A percentile compares a stretch with the other conserved stretches of the same genome.
These are phyloP conservation scores for Endocladia muricata DNA, from an alignment of 31 red algal species.

Conservation along the genomic window DNA sequence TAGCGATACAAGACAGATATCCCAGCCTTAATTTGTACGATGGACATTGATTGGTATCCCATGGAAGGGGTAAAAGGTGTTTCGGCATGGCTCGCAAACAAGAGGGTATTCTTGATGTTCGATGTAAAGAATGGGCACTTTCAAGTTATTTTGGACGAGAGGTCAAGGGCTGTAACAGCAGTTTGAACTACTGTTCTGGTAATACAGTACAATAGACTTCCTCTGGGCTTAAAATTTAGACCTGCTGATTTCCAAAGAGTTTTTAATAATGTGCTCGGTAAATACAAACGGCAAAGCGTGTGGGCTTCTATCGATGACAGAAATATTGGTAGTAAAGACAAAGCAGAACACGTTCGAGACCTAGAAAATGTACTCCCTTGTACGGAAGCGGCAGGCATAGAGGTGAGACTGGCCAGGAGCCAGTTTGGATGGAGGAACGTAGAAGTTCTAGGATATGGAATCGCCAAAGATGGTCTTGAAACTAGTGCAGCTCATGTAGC, in stretches of 20 bases:
- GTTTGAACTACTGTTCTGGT: slow-evolving; percentile 25
- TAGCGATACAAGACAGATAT: slow-evolving; percentile 26
- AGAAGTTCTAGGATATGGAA: slow-evolving; percentile 11
- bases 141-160: slow-evolving; percentile 10
- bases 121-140: slow-evolving; percentile 45
- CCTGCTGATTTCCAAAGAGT: slow-evolving; percentile 29
- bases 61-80: slow-evolving; percentile 21
- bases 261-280: slow-evolving; percentile 16
- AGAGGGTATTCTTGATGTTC: slow-evolving; percentile 16
- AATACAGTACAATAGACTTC: slow-evolving; percentile 28
- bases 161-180: slow-evolving; percentile 8
- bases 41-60: slow-evolving; percentile 24
- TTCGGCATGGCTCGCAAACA: slow-evolving; percentile 25
- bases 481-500: slow-evolving; percentile 3
- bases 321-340: slow-evolving; percentile 6
- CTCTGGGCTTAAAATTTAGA: slow-evolving; percentile 33
- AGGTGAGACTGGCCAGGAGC: slow-evolving; percentile 18
- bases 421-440: slow-evolving; percentile 4
- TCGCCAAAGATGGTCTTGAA: not conserved
- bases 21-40: slow-evolving; percentile 8
- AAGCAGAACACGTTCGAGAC: slow-evolving; percentile 7
- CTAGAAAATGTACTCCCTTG: not conserved
- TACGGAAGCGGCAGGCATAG: not conserved
- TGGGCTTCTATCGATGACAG: slow-evolving; percentile 15
- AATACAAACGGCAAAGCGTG: slow-evolving; percentile 5